These are phyloP conservation scores for Triglochin maritima DNA, from an alignment of 106 monocot species.

Conservation along the genomic window DNA sequence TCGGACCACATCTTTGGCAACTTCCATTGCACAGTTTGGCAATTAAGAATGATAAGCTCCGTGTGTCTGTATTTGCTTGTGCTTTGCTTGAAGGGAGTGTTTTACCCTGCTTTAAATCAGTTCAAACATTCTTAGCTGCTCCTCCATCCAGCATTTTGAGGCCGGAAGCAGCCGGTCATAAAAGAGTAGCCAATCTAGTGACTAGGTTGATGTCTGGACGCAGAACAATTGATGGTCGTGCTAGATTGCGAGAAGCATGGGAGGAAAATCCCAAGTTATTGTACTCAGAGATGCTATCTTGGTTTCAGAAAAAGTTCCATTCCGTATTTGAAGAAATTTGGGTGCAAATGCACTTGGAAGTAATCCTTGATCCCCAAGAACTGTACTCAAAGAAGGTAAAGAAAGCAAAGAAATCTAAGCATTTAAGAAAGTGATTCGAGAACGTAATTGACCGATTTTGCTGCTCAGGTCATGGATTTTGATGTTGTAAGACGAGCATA, in stretches of 20 bases:
- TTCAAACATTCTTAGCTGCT: slow-evolving; percentile 38
- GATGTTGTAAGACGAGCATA: too few relatives aligned
- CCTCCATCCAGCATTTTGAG: slow-evolving; percentile 49
- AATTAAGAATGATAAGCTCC: slow-evolving; percentile 32
- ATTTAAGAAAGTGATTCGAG: too few relatives aligned
- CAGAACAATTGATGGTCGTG: slow-evolving; percentile 47
- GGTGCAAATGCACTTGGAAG: slow-evolving; percentile 52
- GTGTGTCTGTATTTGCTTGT: slow-evolving; percentile 61
- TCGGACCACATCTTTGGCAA: slow-evolving; percentile 84
- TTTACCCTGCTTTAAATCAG: slow-evolving; percentile 58
- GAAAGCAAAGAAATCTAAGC: slow-evolving; percentile 13
- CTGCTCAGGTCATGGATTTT: too few relatives aligned
- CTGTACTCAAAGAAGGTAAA: slow-evolving; percentile 52
- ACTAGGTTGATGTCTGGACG: slow-evolving; percentile 38
- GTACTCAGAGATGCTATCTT: slow-evolving; percentile 40
- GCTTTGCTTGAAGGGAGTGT: slow-evolving; percentile 78
- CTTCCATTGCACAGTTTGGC: slow-evolving; percentile 62
- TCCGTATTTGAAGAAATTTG: slow-evolving; percentile 39
- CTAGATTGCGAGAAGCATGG: slow-evolving; percentile 51
- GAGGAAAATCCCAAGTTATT: slow-evolving; percentile 37
- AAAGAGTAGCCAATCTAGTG: slow-evolving; percentile 64
- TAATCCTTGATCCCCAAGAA: slow-evolving; percentile 27
- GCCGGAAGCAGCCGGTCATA: slow-evolving; percentile 53
- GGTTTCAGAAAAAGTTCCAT: slow-evolving; percentile 64
- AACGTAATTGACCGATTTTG: too few relatives aligned